phyloP scores from a whole-genome alignment of 2,329 filamentous ascomycete genomes.

The Colletotrichum sp. region DNA sequence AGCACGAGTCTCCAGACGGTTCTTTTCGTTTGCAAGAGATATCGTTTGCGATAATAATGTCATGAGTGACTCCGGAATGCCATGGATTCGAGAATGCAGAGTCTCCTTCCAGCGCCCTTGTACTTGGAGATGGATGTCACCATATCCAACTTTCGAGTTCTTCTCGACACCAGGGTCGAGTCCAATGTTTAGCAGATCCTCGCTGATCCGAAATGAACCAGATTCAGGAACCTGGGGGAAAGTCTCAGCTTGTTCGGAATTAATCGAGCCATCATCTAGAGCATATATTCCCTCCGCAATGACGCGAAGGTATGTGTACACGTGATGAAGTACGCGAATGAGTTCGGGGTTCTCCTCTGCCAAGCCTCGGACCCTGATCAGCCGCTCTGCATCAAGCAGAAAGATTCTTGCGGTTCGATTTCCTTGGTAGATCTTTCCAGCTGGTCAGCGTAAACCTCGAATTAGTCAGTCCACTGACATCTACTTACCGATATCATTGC shows the following conservation, averaged over 20 bases:
- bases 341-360: constrained; percentile 35
- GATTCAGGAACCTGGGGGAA: background rate
- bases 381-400: constrained; percentile 45
- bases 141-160: constrained; percentile 43
- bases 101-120: constrained; percentile 44
- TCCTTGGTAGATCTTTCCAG: background rate
- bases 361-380: constrained; percentile 44
- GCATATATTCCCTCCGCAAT: constrained; percentile 42
- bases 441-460: background rate
- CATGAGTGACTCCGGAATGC: constrained; percentile 45
- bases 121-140: constrained; percentile 46
- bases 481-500: constrained; percentile 24
- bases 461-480: background rate
- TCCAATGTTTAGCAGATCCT: constrained; percentile 24
- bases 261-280: background rate
- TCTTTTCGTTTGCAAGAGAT: constrained; percentile 46
- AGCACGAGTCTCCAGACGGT: constrained; percentile 28
- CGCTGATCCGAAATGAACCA: constrained; percentile 28
- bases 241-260: background rate
- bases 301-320: constrained; percentile 49
- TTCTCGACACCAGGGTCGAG: constrained; percentile 29
- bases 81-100: constrained; percentile 49
- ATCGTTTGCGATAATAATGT: constrained; percentile 45
- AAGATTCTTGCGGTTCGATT: constrained; percentile 14
- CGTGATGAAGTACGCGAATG: constrained; percentile 48